A percentile compares a stretch with the other conserved stretches of the same genome.
phyloP scores from a whole-genome alignment of 2,329 filamentous ascomycete species.

The Colletotrichum incanum region DNA sequence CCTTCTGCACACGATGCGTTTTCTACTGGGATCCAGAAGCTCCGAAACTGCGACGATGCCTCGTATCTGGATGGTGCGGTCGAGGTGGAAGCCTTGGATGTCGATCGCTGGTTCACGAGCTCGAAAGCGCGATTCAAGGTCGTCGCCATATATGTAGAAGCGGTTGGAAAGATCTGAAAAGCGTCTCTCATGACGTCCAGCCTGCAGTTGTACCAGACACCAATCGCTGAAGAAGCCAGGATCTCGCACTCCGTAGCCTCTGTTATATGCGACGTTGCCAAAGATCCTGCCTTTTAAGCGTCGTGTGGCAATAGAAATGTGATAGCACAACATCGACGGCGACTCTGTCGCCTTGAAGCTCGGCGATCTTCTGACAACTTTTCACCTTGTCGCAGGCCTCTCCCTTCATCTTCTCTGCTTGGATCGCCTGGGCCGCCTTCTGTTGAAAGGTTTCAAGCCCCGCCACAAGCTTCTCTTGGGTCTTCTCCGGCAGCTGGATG shows the following conservation, averaged over 20 bases:
- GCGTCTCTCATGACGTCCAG: background rate
- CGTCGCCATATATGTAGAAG: background rate
- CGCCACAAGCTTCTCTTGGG: too few relatives aligned
- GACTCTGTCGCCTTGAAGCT: too few relatives aligned
- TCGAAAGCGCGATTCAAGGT: background rate
- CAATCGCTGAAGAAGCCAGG: background rate
- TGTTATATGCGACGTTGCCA: background rate
- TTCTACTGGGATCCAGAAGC: background rate
- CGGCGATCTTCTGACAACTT: too few relatives aligned
- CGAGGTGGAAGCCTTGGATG: background rate
- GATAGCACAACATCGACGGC: background rate
- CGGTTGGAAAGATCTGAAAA: background rate
- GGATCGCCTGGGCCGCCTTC: too few relatives aligned
- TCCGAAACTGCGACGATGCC: background rate
- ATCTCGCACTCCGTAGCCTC: background rate
- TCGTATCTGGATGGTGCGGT: background rate
- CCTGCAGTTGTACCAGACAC: background rate
- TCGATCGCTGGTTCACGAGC: too few relatives aligned
- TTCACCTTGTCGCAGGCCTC: too few relatives aligned
- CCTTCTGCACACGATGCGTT: background rate
- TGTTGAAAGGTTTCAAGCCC: too few relatives aligned
- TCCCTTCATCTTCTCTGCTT: too few relatives aligned
- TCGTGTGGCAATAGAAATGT: background rate
- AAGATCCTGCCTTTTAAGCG: background rate
- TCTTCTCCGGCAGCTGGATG: background rate